Percentiles rank a stretch among this genome's conserved stretches.
Conservation (phyloP, 768 basidiomycete genomes). For the Punctularia strigosozonata region DNA sequence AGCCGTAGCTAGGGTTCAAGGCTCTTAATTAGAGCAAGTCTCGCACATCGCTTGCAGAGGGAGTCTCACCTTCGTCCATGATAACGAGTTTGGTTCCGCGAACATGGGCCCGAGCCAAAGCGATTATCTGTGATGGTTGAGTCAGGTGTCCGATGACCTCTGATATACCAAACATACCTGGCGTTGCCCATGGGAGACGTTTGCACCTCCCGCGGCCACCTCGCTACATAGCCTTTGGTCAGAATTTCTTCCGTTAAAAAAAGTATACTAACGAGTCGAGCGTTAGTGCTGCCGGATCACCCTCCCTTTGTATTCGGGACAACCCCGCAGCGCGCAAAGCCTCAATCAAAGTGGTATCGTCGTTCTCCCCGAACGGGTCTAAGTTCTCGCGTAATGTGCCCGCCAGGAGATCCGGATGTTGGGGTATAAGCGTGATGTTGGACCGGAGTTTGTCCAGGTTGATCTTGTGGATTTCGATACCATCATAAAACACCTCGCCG, state of each 20-base stretch:
- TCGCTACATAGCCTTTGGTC: too few relatives aligned
- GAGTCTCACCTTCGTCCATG: conserved; percentile 25
- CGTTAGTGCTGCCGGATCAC: not conserved
- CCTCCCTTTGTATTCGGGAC: conserved; percentile 4
- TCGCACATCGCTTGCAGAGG: not conserved
- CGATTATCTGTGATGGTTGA: too few relatives aligned
- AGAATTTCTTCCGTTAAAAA: too few relatives aligned
- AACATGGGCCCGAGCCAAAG: conserved; percentile 31
- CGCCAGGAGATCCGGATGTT: conserved; percentile 27
- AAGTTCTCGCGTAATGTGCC: conserved; percentile 34
- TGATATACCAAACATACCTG: too few relatives aligned
- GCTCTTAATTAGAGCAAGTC: not conserved
- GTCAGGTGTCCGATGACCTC: too few relatives aligned
- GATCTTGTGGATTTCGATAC: conserved; percentile 23
- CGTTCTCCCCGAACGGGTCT: conserved; percentile 34
- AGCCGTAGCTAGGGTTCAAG: conserved; percentile 24
- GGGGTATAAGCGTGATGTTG: conserved; percentile 34
- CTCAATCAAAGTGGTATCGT: conserved; percentile 17
- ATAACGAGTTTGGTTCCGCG: conserved; percentile 31
- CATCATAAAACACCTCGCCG: conserved; percentile 37
- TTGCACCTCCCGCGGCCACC: conserved; percentile 7
- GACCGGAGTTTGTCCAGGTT: conserved; percentile 35
- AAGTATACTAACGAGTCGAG: too few relatives aligned
- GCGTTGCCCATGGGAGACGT: conserved; percentile 29
- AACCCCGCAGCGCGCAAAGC: not conserved